These are phyloP conservation scores for Nelumbo lutea DNA, from an alignment of 164 flowering plant genomes.

Conservation along the genomic window DNA sequence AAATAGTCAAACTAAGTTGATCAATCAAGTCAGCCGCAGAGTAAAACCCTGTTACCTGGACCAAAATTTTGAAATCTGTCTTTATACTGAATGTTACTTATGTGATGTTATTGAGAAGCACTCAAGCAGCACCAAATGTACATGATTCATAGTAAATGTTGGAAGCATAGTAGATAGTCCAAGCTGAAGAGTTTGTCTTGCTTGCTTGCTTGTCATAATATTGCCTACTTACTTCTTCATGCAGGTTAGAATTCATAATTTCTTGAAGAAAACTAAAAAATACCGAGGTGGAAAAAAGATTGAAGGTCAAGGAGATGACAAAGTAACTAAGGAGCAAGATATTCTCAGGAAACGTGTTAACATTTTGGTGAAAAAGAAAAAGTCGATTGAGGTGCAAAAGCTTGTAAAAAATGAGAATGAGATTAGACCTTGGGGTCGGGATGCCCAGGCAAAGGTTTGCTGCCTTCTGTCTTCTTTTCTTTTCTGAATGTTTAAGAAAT, in stretches of 20 bases:
- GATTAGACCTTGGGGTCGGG: conserved; percentile 60
- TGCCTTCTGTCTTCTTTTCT: not conserved
- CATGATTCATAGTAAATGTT: not conserved
- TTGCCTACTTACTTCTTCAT: not conserved
- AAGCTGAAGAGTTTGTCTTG: not conserved
- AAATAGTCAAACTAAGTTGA: too few species aligned
- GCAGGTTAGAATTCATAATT: conserved; percentile 69
- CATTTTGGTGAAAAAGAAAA: conserved; percentile 55
- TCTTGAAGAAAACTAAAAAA: conserved; percentile 64
- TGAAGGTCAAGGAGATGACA: conserved; percentile 26
- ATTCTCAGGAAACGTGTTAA: conserved; percentile 53
- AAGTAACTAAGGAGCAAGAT: conserved; percentile 40
- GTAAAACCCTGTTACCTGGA: not conserved
- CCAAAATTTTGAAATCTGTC: not conserved
- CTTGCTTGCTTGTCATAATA: not conserved
- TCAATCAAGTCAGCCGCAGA: too few species aligned
- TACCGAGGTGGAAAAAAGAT: conserved; percentile 21
- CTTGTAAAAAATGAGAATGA: conserved; percentile 51
- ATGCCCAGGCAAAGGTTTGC: conserved; percentile 81
- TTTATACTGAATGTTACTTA: not conserved
- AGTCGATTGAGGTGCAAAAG: conserved; percentile 49
- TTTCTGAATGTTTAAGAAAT: not conserved
- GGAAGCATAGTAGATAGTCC: not conserved
- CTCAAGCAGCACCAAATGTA: not conserved
- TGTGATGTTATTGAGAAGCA: not conserved